Percentiles rank a stretch among this genome's conserved stretches.
These are phyloP conservation scores for Leptographium lundbergii DNA, from an alignment of 2,329 filamentous ascomycete genomes.

Conservation along the genomic window DNA sequence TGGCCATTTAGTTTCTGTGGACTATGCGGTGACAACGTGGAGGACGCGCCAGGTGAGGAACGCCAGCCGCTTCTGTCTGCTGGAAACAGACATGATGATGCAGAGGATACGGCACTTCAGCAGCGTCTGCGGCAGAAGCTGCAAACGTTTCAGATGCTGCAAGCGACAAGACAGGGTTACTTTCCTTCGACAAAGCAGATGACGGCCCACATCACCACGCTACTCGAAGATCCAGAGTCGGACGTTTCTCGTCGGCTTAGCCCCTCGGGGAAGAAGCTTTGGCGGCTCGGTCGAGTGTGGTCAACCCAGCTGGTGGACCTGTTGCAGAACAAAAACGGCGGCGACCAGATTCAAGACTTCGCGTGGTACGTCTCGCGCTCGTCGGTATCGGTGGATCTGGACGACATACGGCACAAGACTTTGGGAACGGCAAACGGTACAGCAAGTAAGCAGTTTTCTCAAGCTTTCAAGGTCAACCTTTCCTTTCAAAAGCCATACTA, in stretches of 20 bases:
- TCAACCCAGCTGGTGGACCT: conserved; percentile 72
- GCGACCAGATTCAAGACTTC: conserved; percentile 84
- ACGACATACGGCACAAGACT: too few relatives aligned
- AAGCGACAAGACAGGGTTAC: conserved; percentile 69
- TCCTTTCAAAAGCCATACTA: too few relatives aligned
- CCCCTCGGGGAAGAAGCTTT: conserved; percentile 59
- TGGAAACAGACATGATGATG: conserved; percentile 43
- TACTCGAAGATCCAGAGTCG: conserved; percentile 59
- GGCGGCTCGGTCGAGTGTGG: conserved; percentile 60
- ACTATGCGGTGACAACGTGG: neutral
- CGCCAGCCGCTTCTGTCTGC: conserved; percentile 58
- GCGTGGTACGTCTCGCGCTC: conserved; percentile 73
- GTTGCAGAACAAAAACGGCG: conserved; percentile 65
- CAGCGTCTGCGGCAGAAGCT: conserved; percentile 74
- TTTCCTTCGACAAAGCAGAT: conserved; percentile 86
- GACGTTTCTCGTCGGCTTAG: conserved; percentile 72
- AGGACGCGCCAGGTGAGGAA: conserved; percentile 14
- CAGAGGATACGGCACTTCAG: conserved; percentile 70
- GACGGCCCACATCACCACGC: conserved; percentile 64
- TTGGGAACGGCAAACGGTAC: neutral
- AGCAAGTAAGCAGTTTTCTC: neutral
- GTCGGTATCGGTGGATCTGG: conserved; percentile 49
- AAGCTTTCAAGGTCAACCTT: too few relatives aligned
- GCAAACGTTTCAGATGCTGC: conserved; percentile 83
- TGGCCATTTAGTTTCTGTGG: neutral